Percentiles rank a stretch among this genome's conserved stretches.
Conservation (phyloP, 768 basidiomycete genomes). For the Hygrocybe coccinea region DNA sequence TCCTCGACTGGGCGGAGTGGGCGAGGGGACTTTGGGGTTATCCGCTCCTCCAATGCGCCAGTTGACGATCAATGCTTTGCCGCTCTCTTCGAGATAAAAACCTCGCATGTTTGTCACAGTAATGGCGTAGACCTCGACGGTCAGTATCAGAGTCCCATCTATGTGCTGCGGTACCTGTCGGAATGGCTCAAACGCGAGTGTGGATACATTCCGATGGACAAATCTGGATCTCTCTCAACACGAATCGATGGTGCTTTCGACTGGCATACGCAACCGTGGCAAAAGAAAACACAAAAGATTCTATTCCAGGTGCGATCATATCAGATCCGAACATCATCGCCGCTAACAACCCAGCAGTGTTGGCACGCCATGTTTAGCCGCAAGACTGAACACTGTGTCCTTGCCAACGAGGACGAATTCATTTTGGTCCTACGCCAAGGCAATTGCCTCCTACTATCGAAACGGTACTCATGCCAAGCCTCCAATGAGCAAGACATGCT, state of each 20-base stretch:
- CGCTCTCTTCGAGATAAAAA: background rate
- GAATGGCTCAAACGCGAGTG: background rate
- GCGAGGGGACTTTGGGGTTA: background rate
- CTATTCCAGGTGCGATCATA: background rate
- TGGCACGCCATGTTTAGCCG: background rate
- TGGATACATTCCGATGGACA: background rate
- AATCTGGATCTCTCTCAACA: background rate
- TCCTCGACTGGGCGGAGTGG: background rate
- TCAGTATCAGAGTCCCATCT: background rate
- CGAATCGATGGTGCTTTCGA: background rate
- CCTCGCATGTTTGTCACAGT: background rate
- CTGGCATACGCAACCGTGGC: background rate
- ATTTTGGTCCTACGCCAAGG: background rate
- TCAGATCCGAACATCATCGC: background rate
- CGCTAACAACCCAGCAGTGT: background rate
- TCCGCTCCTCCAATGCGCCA: background rate
- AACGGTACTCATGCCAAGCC: background rate
- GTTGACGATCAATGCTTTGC: background rate
- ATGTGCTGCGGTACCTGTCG: background rate
- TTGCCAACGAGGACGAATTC: constrained; percentile 1
- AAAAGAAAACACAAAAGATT: background rate
- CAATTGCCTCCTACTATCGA: background rate
- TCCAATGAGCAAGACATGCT: background rate
- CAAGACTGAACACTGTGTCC: background rate
- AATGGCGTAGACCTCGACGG: background rate